A percentile compares a stretch with the other conserved stretches of the same genome.
These are phyloP conservation scores for Floccularia luteovirens DNA, from an alignment of 768 basidiomycete genomes.

Conservation along the genomic window DNA sequence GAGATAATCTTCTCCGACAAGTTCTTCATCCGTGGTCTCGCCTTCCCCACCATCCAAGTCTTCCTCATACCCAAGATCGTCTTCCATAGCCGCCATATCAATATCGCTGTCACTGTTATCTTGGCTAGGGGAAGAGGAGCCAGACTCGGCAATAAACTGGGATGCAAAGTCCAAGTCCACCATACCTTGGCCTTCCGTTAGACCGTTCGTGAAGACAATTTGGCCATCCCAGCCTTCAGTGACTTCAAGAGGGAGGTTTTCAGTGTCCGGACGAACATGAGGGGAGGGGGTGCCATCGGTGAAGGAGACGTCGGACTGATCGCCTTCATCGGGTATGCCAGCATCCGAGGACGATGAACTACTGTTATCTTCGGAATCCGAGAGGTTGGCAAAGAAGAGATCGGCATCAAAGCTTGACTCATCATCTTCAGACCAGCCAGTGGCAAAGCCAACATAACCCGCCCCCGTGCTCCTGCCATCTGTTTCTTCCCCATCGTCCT, in stretches of 20 bases:
- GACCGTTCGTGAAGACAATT: slow-evolving; percentile 62
- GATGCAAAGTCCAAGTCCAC: slow-evolving; percentile 64
- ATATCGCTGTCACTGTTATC: slow-evolving; percentile 37
- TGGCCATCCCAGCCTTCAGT: slow-evolving; percentile 72
- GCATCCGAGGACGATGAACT: slow-evolving; percentile 10
- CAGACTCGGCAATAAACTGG: slow-evolving; percentile 40
- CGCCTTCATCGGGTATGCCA: slow-evolving; percentile 30
- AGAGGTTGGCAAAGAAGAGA: slow-evolving; percentile 75
- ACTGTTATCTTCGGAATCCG: slow-evolving; percentile 37
- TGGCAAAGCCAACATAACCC: slow-evolving; percentile 57
- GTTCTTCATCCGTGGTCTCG: slow-evolving; percentile 79
- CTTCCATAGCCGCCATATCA: slow-evolving; percentile 31
- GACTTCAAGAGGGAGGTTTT: slow-evolving; percentile 54
- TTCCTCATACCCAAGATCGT: slow-evolving; percentile 39
- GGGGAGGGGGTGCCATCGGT: slow-evolving; percentile 18
- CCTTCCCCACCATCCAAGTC: slow-evolving; percentile 51
- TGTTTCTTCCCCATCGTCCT: slow-evolving; percentile 21
- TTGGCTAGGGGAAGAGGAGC: slow-evolving; percentile 37
- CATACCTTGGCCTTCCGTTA: slow-evolving; percentile 45
- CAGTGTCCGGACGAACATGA: slow-evolving; percentile 19
- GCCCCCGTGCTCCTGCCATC: slow-evolving; percentile 6
- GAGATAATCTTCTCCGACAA: slow-evolving; percentile 67
- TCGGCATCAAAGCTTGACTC: slow-evolving; percentile 80
- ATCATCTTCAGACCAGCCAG: slow-evolving; percentile 75
- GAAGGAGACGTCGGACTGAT: slow-evolving; percentile 34